phyloP scores from a whole-genome alignment of 305 asterid species.

The Solanum hybrid region DNA sequence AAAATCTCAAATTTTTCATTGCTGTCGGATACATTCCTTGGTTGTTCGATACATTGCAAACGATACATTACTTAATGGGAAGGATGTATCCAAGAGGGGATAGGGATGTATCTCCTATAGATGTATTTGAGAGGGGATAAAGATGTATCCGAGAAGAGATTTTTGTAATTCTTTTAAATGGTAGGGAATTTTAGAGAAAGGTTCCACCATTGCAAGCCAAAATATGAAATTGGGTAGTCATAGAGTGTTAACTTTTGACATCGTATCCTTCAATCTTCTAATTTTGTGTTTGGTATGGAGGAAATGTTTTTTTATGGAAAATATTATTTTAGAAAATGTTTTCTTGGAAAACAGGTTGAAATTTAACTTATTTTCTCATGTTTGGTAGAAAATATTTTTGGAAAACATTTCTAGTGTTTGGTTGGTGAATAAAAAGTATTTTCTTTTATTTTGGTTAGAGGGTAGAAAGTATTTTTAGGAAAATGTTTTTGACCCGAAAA shows the following conservation, averaged over 20 bases:
- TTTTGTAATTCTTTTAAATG: background rate
- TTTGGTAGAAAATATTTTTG: no score
- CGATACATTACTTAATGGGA: background rate
- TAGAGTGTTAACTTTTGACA: background rate
- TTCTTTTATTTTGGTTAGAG: background rate
- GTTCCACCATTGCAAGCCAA: background rate
- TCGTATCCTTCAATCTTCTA: background rate
- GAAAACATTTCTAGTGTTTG: background rate
- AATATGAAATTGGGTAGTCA: background rate
- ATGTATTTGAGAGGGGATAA: background rate
- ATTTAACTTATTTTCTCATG: background rate
- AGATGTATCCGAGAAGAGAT: background rate
- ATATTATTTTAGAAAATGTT: no score
- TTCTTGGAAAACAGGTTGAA: background rate
- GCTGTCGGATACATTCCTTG: no score
- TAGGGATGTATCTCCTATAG: background rate
- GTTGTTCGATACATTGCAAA: background rate
- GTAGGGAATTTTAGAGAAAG: background rate
- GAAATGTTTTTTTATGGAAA: background rate
- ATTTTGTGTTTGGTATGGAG: background rate
- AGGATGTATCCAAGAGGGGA: background rate
- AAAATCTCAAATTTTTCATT: no score
- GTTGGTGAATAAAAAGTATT: background rate
- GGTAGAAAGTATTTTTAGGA: background rate
- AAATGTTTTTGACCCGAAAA: no score